These are phyloP conservation scores for Prunus kanzakura DNA, from an alignment of 306 rosid species.

Conservation along the genomic window DNA sequence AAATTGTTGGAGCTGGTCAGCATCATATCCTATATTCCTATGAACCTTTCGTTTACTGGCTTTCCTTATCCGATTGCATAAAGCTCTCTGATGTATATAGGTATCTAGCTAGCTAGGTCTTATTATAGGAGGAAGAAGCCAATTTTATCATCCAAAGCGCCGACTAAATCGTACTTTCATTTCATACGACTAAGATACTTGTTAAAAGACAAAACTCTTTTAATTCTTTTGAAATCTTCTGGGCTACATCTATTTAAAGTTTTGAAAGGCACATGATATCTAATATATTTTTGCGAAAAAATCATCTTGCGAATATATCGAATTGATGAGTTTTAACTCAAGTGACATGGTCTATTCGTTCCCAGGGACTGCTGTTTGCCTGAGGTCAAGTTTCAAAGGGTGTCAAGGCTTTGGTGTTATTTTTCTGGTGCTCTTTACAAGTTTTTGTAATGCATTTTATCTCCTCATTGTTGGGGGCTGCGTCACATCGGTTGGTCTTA, in stretches of 20 bases:
- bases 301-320: too few species aligned
- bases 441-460: too few species aligned
- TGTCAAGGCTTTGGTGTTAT: too few species aligned
- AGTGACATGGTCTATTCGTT: too few species aligned
- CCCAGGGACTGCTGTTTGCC: too few species aligned
- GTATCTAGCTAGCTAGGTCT: background rate
- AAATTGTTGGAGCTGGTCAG: background rate
- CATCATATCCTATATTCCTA: background rate
- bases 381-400: too few species aligned
- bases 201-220: background rate
- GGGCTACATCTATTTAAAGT: background rate
- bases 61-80: conserved; percentile 13
- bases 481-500: too few species aligned
- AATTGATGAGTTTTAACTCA: too few species aligned
- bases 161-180: too few species aligned
- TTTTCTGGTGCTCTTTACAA: too few species aligned
- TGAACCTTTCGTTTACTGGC: background rate
- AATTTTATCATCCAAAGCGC: background rate
- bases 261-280: background rate
- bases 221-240: background rate
- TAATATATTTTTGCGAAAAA: background rate
- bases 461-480: too few species aligned
- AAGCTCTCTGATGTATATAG: background rate
- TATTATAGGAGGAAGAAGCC: background rate
- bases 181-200: background rate